phyloP scores from a whole-genome alignment of 2,329 filamentous ascomycete genomes.

The Venturia aucupariae region DNA sequence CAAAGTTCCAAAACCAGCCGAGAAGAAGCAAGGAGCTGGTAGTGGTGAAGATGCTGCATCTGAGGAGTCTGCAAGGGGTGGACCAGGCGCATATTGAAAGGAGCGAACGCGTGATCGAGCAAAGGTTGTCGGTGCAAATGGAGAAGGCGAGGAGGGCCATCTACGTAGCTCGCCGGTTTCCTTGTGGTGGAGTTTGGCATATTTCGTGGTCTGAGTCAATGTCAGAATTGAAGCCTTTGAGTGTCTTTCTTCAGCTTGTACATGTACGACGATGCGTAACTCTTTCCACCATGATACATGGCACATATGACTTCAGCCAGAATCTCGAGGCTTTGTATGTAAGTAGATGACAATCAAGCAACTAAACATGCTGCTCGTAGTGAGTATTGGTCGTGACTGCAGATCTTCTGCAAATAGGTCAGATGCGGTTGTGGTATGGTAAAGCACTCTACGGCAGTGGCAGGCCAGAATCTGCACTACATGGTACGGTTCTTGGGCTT shows the following conservation, averaged over 20 bases:
- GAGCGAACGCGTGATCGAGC: background rate
- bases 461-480: background rate
- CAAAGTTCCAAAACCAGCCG: background rate
- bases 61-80: no score
- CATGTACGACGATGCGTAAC: background rate
- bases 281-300: background rate
- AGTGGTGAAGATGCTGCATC: background rate
- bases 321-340: background rate
- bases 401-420: background rate
- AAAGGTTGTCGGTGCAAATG: background rate
- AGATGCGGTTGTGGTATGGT: background rate
- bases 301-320: background rate
- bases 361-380: background rate
- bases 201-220: background rate
- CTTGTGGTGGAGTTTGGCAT: background rate
- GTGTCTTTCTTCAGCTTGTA: background rate
- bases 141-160: background rate
- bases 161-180: background rate
- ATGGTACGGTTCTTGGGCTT: background rate
- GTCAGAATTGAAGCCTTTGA: background rate
- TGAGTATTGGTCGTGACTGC: background rate
- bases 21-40: background rate
- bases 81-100: background rate
- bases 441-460: background rate
- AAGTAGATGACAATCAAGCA: background rate